These are phyloP conservation scores for Ustilago hordei DNA, from an alignment of 1,284 basidiomycete species.

Conservation along the genomic window DNA sequence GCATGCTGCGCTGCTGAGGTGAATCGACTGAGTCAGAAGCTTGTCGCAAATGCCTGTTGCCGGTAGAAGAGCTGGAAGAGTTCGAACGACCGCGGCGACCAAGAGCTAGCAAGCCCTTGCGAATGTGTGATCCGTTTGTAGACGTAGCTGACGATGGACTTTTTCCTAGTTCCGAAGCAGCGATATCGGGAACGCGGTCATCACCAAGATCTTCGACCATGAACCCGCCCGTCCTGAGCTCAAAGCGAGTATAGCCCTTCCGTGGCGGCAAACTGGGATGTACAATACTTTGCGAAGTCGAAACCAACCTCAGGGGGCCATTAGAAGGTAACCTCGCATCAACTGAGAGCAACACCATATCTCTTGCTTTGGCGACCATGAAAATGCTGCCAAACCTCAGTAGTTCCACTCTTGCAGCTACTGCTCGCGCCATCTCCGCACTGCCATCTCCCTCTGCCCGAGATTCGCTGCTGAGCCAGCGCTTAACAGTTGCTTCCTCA, in stretches of 20 bases:
- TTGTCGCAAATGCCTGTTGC: conserved; percentile 21
- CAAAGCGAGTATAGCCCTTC: conserved; percentile 59
- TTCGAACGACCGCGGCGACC: conserved; percentile 31
- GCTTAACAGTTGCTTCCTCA: conserved; percentile 42
- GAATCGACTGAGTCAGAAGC: conserved; percentile 11
- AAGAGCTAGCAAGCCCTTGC: conserved; percentile 32
- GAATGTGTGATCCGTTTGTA: conserved; percentile 31
- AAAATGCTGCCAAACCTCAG: conserved; percentile 61
- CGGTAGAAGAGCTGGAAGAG: conserved; percentile 26
- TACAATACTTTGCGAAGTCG: conserved; percentile 46
- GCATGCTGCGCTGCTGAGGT: not conserved
- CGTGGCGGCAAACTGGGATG: conserved; percentile 51
- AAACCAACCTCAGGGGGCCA: conserved; percentile 50
- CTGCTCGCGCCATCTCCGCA: conserved; percentile 22
- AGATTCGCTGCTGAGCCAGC: conserved; percentile 45
- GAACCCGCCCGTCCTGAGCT: conserved; percentile 59
- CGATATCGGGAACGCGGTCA: conserved; percentile 37
- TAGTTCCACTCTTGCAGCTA: conserved; percentile 50
- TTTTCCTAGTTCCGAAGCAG: conserved; percentile 17
- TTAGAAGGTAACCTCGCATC: conserved; percentile 53
- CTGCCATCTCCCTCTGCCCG: not conserved
- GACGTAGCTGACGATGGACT: conserved; percentile 24
- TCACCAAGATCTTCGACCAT: conserved; percentile 62
- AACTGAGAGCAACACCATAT: conserved; percentile 59
- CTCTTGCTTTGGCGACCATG: conserved; percentile 62